Evolutionary conservation across 257 asterid species (phyloP).

Genomic region (Plectranthus barbatus): DNA sequence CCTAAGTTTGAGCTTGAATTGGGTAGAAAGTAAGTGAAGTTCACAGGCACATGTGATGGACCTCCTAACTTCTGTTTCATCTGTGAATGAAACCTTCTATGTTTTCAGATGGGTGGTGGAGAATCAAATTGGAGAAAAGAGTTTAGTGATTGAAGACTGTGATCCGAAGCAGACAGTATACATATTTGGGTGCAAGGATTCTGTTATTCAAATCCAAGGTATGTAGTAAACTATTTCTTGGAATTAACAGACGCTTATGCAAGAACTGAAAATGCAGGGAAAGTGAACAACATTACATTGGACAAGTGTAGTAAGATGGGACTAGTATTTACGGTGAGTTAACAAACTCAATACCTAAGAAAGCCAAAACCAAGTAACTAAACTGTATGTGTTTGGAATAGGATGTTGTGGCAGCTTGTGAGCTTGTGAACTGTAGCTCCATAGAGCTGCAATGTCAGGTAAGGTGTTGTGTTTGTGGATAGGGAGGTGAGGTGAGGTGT

Average conservation of each 20-base stretch:
- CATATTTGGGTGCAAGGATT: slow-evolving; percentile 68
- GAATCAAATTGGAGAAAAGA: slow-evolving; percentile 60
- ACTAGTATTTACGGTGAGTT: slow-evolving; percentile 64
- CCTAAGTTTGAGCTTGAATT: slow-evolving; percentile 81
- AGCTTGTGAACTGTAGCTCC: slow-evolving; percentile 74
- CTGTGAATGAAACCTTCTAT: too few relatives aligned
- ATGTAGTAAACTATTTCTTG: neutral
- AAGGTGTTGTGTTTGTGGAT: neutral
- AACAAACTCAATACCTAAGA: neutral
- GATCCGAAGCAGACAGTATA: slow-evolving; percentile 79
- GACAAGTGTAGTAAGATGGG: slow-evolving; percentile 97
- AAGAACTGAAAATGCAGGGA: slow-evolving; percentile 38
- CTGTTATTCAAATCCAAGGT: slow-evolving; percentile 82
- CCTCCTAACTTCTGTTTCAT: too few relatives aligned
- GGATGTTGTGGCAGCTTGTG: slow-evolving; percentile 97
- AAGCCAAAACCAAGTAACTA: neutral
- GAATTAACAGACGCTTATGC: too few relatives aligned
- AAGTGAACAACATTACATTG: slow-evolving; percentile 84
- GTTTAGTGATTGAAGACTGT: slow-evolving; percentile 59
- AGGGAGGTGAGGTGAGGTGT: neutral
- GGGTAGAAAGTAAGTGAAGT: slow-evolving; percentile 82
- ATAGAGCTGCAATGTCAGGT: slow-evolving; percentile 91
- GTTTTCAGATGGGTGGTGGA: slow-evolving; percentile 76
- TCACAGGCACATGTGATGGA: too few relatives aligned
- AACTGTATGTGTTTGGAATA: slow-evolving; percentile 16